Base-by-base conservation (phyloP, 2,329 filamentous ascomycete species). In the Drechmeria coniospora region DNA sequence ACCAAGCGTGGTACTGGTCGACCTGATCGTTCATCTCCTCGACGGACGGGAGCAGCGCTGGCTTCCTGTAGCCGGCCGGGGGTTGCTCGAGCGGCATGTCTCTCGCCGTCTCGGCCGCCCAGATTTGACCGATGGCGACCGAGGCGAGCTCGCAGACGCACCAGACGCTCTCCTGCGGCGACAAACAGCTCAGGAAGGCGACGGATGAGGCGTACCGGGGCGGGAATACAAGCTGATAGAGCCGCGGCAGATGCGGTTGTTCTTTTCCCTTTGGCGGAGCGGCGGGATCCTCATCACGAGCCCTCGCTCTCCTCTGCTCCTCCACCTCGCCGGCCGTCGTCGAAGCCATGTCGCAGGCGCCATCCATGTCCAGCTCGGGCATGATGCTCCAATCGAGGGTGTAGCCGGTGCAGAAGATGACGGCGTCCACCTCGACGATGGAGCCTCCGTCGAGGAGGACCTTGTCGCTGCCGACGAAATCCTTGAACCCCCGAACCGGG, bases 221-320 rank as follows among this genome's bases (percentile, higher is more conserved):
- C 3, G 57, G 54, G 36, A 63, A 60, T 3, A 60, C 39, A 34
- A 57, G 57, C 26, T 51, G 49, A 30, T 53, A 61, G 3, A 61
- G 40, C 2, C 46, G 33, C 6, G 50, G 46, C 4, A 55, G 41
- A 1, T 42, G 24, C 2, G 28, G 25, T 13, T 15, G 12, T 11
- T 20, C 26, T 19, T 23, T 23, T 27, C 31, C 44, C 39, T 30
- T 29, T 1, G 19, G 17, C 8, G 28, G 17, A 10, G 32, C 27
- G 23, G 29, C 25, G 19, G 21, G 15, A 20, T 25, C 22, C 35
- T 40, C 12, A 13, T 7, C 6, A 1, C n/a, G 20, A 8, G 5
- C 8, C 10, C 9, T 12, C 10, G 6, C 16, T 11, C 6, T 16
- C 6, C 6, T 9, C 10, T 17, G 13, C 2, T 6, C 8, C 12